These are phyloP conservation scores for Globisporangium ultimum DNA, from an alignment of 352 stramenopile genomes.

Conservation along the genomic window DNA sequence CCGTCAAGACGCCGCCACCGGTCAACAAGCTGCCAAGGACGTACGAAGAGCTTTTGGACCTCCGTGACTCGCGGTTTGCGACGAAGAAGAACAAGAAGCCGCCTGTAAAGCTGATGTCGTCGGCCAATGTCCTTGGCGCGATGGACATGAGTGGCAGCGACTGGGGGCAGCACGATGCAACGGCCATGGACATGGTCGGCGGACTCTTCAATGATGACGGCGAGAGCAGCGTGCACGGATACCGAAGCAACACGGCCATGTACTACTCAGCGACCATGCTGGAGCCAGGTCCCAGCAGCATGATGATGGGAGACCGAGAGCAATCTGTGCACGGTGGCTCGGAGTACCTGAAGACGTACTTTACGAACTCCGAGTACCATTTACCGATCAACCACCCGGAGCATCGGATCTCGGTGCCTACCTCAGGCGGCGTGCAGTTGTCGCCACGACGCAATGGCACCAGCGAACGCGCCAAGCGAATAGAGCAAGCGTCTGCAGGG, in stretches of 20 bases:
- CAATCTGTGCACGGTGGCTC: conserved; percentile 59
- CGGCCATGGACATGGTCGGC: conserved; percentile 5
- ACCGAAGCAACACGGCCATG: conserved; percentile 14
- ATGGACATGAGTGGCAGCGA: conserved; percentile 48
- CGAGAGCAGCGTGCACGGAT: conserved; percentile 16
- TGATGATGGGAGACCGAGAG: conserved; percentile 30
- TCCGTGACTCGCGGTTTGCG: conserved; percentile 70
- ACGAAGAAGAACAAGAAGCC: conserved; percentile 82
- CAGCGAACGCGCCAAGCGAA: conserved; percentile 37
- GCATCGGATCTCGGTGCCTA: conserved; percentile 54
- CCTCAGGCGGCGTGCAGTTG: conserved; percentile 18
- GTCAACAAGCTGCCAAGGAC: conserved; percentile 63
- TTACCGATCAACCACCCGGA: conserved; percentile 67
- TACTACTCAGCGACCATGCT: conserved; percentile 33
- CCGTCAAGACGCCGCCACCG: conserved; percentile 26
- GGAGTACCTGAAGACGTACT: conserved; percentile 74
- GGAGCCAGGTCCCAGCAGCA: conserved; percentile 2
- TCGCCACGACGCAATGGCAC: conserved; percentile 37
- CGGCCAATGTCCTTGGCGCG: conserved; percentile 39
- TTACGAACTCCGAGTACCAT: conserved; percentile 64
- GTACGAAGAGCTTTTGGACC: conserved; percentile 72
- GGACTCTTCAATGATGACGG: conserved; percentile 29
- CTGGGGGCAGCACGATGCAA: conserved; percentile 33
- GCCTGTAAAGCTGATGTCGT: conserved; percentile 44
- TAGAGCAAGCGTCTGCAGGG: conserved; percentile 32